A percentile compares a stretch with the other conserved stretches of the same genome.
phyloP scores from a whole-genome alignment of 768 basidiomycete genomes.

The Pleurotus giganteus region DNA sequence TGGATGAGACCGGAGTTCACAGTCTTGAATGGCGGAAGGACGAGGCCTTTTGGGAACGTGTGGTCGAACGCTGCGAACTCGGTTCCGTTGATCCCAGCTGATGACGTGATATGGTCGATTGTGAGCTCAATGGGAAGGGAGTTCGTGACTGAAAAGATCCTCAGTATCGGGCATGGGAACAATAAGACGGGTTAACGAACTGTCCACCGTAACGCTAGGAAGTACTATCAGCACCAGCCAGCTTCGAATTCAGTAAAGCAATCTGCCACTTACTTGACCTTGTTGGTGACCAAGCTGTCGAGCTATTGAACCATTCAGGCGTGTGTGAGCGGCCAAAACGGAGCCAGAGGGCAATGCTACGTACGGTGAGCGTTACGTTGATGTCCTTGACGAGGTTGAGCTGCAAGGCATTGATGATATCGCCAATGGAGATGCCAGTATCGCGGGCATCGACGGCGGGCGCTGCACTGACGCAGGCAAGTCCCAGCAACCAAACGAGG shows the following conservation, averaged over 20 bases:
- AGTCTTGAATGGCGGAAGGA: conserved; percentile 46
- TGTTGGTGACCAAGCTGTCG: conserved; percentile 32
- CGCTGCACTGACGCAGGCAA: conserved; percentile 21
- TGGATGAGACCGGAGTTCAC: conserved; percentile 58
- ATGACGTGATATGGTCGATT: conserved; percentile 37
- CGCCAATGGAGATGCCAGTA: conserved; percentile 26
- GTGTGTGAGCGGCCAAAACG: background rate
- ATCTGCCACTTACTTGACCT: conserved; percentile 28
- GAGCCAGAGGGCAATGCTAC: background rate
- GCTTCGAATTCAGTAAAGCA: background rate
- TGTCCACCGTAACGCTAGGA: conserved; percentile 35
- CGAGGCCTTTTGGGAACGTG: conserved; percentile 48
- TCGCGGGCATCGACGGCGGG: conserved; percentile 14
- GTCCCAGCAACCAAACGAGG: conserved; percentile 20
- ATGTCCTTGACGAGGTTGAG: conserved; percentile 39
- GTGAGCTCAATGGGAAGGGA: conserved; percentile 45
- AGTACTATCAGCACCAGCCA: background rate
- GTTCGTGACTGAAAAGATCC: conserved; percentile 34
- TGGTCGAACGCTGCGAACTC: conserved; percentile 60
- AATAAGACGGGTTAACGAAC: conserved; percentile 15
- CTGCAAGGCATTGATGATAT: conserved; percentile 37
- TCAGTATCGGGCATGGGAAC: background rate
- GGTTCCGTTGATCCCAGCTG: conserved; percentile 50
- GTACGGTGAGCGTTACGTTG: conserved; percentile 37
- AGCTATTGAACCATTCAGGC: conserved; percentile 22